Conservation (phyloP, 179 eudicot species). For the Corrigiola litoralis region DNA sequence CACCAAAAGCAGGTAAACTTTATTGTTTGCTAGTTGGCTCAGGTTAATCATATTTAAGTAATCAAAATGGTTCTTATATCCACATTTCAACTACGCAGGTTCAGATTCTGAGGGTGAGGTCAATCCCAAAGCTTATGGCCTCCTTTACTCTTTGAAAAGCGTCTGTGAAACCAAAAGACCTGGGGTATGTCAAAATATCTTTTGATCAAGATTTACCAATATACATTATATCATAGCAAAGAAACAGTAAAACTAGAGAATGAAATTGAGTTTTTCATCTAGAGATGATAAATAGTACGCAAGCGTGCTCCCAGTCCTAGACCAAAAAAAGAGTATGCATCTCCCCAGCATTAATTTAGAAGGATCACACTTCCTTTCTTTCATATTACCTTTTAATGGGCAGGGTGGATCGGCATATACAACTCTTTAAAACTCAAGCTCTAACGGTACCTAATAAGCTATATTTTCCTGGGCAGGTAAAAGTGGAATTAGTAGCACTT, state of each 20-base stretch:
- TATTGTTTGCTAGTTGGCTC: not conserved
- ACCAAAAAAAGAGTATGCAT: too few species aligned
- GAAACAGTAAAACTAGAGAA: not conserved
- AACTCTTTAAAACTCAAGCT: not conserved
- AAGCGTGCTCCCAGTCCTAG: too few species aligned
- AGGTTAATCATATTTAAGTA: too few species aligned
- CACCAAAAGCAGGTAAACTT: constrained; percentile 38
- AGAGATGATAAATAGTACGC: too few species aligned
- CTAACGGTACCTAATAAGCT: not conserved
- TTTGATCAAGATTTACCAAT: not conserved
- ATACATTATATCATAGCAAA: not conserved
- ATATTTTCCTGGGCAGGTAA: constrained; percentile 42
- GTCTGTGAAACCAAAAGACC: constrained; percentile 52
- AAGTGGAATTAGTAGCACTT: constrained; percentile 50
- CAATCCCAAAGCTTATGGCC: constrained; percentile 49
- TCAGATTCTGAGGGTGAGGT: constrained; percentile 18
- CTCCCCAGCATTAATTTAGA: too few species aligned
- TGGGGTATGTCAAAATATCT: constrained; percentile 45
- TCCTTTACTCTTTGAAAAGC: constrained; percentile 55
- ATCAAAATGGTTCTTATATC: too few species aligned
- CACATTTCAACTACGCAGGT: constrained; percentile 34
- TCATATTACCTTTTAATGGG: too few species aligned
- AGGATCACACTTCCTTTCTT: too few species aligned
- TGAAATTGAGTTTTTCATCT: too few species aligned
- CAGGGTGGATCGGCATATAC: too few species aligned